Evolutionary conservation across 2,329 filamentous ascomycete genomes (phyloP).

Genomic region (Verticillium tricorpus): DNA sequence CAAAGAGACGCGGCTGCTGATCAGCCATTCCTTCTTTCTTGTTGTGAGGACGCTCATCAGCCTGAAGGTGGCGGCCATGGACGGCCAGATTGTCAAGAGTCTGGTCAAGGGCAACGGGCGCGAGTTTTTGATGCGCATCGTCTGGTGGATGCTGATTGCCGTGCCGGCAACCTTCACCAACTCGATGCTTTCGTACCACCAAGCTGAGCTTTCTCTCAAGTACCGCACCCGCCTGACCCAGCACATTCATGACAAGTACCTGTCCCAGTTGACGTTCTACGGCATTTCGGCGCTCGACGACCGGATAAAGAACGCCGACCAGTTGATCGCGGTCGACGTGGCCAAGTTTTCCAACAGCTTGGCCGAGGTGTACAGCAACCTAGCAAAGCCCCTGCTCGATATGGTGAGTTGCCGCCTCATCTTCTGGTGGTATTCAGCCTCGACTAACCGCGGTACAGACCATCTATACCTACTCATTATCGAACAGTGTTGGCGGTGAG

Average conservation of each 20-base stretch:
- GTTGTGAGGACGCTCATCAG: slow-evolving; percentile 88
- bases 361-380: slow-evolving; percentile 91
- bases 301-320: slow-evolving; percentile 96
- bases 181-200: slow-evolving; percentile 97
- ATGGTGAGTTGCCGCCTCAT: slow-evolving; percentile 53
- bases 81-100: slow-evolving; percentile 87
- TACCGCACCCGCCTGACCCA: slow-evolving; percentile 94
- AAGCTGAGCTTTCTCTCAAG: slow-evolving; percentile 87
- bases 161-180: slow-evolving; percentile 97
- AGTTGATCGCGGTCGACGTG: slow-evolving; percentile 94
- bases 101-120: slow-evolving; percentile 86
- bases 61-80: slow-evolving; percentile 92
- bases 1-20: slow-evolving; percentile 78
- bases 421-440: rapidly evolving
- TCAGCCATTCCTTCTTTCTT: slow-evolving; percentile 91
- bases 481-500: slow-evolving; percentile 91
- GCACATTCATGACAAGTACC: slow-evolving; percentile 89
- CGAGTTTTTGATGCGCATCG: slow-evolving; percentile 81
- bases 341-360: slow-evolving; percentile 94
- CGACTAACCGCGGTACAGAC: slow-evolving; percentile 34
- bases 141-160: slow-evolving; percentile 99
- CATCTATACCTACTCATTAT: slow-evolving; percentile 93
- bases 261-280: slow-evolving; percentile 98
- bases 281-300: slow-evolving; percentile 93
- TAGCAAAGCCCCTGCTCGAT: slow-evolving; percentile 90